Percentiles rank a stretch among this genome's conserved stretches.
Conservation (phyloP, 1,139 yeast species). For the Meyerozyma guilliermondii region DNA sequence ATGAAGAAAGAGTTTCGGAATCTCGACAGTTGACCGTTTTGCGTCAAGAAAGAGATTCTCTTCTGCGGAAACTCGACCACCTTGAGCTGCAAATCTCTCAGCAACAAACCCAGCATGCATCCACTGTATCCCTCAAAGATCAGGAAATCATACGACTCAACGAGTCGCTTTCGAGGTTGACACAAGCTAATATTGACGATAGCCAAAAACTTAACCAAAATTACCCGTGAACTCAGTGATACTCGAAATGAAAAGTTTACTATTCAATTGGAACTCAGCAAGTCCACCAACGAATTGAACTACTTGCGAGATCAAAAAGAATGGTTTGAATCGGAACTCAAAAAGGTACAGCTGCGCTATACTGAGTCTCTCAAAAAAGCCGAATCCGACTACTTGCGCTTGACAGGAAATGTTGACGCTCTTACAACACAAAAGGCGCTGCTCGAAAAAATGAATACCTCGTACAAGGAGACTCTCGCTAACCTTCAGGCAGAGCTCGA, state of each 20-base stretch:
- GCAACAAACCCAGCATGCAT: constrained; percentile 7
- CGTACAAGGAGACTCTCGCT: constrained; percentile 13
- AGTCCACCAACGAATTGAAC: constrained; percentile 30
- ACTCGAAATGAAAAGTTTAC: constrained; percentile 29
- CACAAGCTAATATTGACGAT: constrained; percentile 45
- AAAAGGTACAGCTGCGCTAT: constrained; percentile 28
- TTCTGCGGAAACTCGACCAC: constrained; percentile 17
- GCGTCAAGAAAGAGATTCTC: constrained; percentile 18
- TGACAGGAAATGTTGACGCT: constrained; percentile 26
- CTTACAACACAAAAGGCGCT: constrained; percentile 23
- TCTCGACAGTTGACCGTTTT: constrained; percentile 8
- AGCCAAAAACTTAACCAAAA: constrained; percentile 33
- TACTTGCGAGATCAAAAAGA: constrained; percentile 33
- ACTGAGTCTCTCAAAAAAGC: constrained; percentile 37
- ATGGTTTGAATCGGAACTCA: constrained; percentile 50
- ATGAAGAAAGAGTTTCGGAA: constrained; percentile 11
- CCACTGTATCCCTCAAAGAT: constrained; percentile 36
- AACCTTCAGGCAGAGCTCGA: constrained; percentile 30
- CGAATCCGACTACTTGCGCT: constrained; percentile 30
- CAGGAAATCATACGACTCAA: constrained; percentile 45
- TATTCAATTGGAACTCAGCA: constrained; percentile 38
- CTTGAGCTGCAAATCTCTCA: constrained; percentile 12
- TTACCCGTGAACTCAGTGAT: constrained; percentile 34
- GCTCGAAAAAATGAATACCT: constrained; percentile 15
- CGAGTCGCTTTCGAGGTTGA: constrained; percentile 47